Conservation (phyloP, 2,329 filamentous ascomycete genomes). For the Hypoxylon sp. region DNA sequence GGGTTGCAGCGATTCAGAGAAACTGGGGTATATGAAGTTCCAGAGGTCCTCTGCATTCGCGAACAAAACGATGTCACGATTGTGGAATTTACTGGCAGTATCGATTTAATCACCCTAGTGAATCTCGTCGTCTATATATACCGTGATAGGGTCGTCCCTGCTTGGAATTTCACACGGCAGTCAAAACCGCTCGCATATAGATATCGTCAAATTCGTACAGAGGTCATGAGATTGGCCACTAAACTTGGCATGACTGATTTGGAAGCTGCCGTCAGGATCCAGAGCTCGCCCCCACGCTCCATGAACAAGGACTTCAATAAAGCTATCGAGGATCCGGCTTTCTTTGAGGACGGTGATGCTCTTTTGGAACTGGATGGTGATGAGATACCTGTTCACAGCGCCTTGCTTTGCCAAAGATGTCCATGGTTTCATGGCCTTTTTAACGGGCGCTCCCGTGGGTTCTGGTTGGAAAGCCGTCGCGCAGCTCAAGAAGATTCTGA, state of each 20-base stretch:
- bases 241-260: slow-evolving; percentile 78
- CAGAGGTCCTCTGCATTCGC: slow-evolving; percentile 73
- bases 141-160: slow-evolving; percentile 82
- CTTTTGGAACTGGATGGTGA: slow-evolving; percentile 82
- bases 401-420: slow-evolving; percentile 84
- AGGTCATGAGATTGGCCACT: slow-evolving; percentile 88
- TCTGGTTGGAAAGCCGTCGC: slow-evolving; percentile 84
- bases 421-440: slow-evolving; percentile 95
- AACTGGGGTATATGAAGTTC: slow-evolving; percentile 67
- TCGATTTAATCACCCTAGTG: slow-evolving; percentile 84
- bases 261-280: slow-evolving; percentile 82
- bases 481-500: slow-evolving; percentile 61
- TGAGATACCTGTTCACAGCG: slow-evolving; percentile 81
- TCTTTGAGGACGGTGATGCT: slow-evolving; percentile 85
- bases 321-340: slow-evolving; percentile 77
- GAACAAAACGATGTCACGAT: slow-evolving; percentile 66
- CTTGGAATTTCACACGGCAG: slow-evolving; percentile 85
- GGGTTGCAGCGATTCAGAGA: slow-evolving; percentile 72
- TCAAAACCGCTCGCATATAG: slow-evolving; percentile 76
- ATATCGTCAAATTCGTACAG: slow-evolving; percentile 84
- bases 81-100: slow-evolving; percentile 74
- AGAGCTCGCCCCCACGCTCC: slow-evolving; percentile 74
- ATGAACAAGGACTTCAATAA: slow-evolving; percentile 78
- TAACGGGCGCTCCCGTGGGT: slow-evolving; percentile 85
- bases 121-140: slow-evolving; percentile 87